phyloP scores from a whole-genome alignment of 139 green algal genomes.

The Microglena sp. region DNA sequence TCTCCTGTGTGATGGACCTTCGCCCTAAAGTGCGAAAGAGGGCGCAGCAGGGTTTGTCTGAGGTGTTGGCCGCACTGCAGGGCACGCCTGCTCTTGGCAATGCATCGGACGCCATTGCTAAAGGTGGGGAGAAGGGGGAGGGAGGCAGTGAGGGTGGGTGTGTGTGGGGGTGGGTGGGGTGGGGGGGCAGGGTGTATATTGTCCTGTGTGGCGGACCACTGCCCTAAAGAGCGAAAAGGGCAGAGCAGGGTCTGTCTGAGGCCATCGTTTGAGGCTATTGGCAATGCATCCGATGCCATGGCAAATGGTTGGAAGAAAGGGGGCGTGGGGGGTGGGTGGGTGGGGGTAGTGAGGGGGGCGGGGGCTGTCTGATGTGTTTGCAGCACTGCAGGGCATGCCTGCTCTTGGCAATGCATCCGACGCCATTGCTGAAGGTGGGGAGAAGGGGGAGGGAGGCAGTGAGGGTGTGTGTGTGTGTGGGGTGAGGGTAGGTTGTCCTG shows the following conservation, averaged over 20 bases:
- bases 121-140: too few species aligned
- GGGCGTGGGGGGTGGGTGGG: too few species aligned
- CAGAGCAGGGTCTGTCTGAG: too few species aligned
- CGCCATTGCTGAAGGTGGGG: too few species aligned
- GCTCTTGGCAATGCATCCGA: too few species aligned
- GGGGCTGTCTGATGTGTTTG: slow-evolving; percentile 49
- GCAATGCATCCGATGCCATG: too few species aligned
- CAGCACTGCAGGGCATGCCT: slow-evolving; percentile 36
- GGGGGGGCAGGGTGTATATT: not conserved
- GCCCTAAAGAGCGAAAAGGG: too few species aligned
- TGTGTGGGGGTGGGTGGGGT: not conserved
- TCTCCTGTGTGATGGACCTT: slow-evolving; percentile 37
- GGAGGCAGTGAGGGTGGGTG: slow-evolving; percentile 2
- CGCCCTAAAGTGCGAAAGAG: slow-evolving; percentile 66
- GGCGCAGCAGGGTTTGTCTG: slow-evolving; percentile 31
- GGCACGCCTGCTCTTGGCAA: not conserved
- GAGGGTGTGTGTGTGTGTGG: slow-evolving; percentile 23
- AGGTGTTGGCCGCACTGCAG: slow-evolving; percentile 55
- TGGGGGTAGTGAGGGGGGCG: slow-evolving; percentile 32
- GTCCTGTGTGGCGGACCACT: slow-evolving; percentile 16
- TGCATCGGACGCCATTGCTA: slow-evolving; percentile 10
- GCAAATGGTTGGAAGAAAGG: too few species aligned
- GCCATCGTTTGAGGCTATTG: too few species aligned
- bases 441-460: too few species aligned
- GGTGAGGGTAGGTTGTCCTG: not conserved